Evolutionary conservation across 2,329 filamentous ascomycete species (phyloP).

Genomic region (Monosporascus sp.): DNA sequence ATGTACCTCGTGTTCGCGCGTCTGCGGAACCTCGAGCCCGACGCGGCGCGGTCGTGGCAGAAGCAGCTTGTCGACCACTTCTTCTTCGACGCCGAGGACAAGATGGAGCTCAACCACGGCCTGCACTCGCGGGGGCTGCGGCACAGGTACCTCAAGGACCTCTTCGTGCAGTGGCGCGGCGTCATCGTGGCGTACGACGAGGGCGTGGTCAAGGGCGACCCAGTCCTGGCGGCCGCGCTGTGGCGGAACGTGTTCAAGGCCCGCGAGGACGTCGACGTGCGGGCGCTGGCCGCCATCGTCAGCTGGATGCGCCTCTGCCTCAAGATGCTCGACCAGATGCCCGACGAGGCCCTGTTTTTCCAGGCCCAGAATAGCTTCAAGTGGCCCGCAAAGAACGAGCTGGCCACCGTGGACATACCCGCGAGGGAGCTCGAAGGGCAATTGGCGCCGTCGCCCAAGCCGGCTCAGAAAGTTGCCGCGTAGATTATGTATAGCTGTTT

Average conservation of each 20-base stretch:
- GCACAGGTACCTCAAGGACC: constrained; percentile 72
- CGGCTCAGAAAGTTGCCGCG: constrained; percentile 6
- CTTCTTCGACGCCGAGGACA: constrained; percentile 82
- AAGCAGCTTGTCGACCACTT: constrained; percentile 92
- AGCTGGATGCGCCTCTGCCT: constrained; percentile 50
- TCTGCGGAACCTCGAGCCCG: constrained; percentile 69
- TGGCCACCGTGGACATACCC: constrained; percentile 35
- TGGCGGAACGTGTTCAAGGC: constrained; percentile 94
- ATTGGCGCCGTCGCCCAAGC: constrained; percentile 1
- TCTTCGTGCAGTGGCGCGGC: constrained; percentile 91
- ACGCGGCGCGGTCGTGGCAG: constrained; percentile 70
- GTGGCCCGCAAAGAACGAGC: constrained; percentile 33
- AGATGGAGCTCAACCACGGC: constrained; percentile 77
- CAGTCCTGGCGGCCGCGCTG: constrained; percentile 72
- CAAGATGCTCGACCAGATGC: constrained; percentile 42
- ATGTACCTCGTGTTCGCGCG: constrained; percentile 87
- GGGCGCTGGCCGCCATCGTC: constrained; percentile 48
- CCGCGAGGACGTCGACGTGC: constrained; percentile 42
- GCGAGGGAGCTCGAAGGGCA: constrained; percentile 32
- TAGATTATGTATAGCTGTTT: constrained; percentile 1
- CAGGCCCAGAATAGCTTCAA: constrained; percentile 35
- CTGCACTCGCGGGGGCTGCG: constrained; percentile 54
- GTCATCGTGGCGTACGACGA: constrained; percentile 80
- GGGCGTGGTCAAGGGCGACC: constrained; percentile 70
- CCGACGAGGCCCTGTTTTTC: constrained; percentile 36